A percentile compares a stretch with the other conserved stretches of the same genome.
phyloP scores from a whole-genome alignment of 208 protist species.

The Leishmania aethiopica region DNA sequence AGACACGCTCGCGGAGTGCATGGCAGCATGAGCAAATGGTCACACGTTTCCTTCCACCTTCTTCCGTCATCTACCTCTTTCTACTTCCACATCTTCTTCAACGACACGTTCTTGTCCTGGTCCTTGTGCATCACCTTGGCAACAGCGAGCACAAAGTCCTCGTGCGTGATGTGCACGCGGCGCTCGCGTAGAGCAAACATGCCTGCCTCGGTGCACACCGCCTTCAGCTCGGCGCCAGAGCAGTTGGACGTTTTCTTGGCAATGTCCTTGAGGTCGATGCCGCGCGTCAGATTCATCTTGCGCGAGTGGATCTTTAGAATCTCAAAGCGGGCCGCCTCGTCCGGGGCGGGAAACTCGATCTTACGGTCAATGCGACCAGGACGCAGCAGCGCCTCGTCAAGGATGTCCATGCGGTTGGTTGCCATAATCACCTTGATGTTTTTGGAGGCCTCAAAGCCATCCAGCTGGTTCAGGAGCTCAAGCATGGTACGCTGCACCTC shows the following conservation, averaged over 20 bases:
- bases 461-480: conserved; percentile 99
- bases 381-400: conserved; percentile 99
- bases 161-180: conserved; percentile 99
- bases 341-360: conserved; percentile 99
- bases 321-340: conserved; percentile 93
- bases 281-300: conserved; percentile 99
- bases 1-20: not conserved
- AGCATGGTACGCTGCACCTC: conserved; percentile 99
- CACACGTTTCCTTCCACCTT: not conserved
- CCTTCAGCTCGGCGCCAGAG: conserved; percentile 99
- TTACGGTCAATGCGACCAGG: conserved; percentile 99
- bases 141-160: conserved; percentile 99
- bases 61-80: not conserved
- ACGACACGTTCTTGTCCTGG: conserved; percentile 96
- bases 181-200: conserved; percentile 99
- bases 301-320: conserved; percentile 99
- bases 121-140: conserved; percentile 99
- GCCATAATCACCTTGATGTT: conserved; percentile 99
- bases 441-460: conserved; percentile 99
- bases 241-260: conserved; percentile 96
- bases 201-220: conserved; percentile 94
- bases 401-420: conserved; percentile 99
- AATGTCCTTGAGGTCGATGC: conserved; percentile 98
- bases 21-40: no score
- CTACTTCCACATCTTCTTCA: conserved; percentile 98